phyloP scores from a whole-genome alignment of 176 grass and related monocot genomes.

The Ampelocalamus luodianensis region DNA sequence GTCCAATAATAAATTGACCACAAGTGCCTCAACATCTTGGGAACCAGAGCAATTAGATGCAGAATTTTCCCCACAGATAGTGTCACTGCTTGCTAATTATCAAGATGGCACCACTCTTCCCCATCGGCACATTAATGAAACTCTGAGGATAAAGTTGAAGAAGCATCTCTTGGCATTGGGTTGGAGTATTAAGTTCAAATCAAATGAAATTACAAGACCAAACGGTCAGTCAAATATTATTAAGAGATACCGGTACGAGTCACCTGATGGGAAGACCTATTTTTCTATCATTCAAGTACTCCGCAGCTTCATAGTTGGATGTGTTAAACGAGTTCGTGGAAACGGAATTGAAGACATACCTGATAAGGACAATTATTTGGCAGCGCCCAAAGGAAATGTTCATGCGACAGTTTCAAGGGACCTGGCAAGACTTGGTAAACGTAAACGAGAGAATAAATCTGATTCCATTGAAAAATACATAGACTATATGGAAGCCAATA shows the following conservation, averaged over 20 bases:
- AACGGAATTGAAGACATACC: slow-evolving; percentile 9
- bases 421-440: slow-evolving; percentile 29
- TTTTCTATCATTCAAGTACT: slow-evolving; percentile 54
- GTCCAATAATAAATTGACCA: slow-evolving; percentile 17
- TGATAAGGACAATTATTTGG: slow-evolving; percentile 20
- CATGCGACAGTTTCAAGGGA: not conserved
- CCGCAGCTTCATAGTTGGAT: slow-evolving; percentile 31
- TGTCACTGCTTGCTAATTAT: slow-evolving; percentile 46
- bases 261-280: slow-evolving; percentile 59
- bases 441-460: slow-evolving; percentile 38
- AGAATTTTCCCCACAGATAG: slow-evolving; percentile 50
- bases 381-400: slow-evolving; percentile 12
- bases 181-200: slow-evolving; percentile 65
- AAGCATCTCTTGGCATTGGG: slow-evolving; percentile 73
- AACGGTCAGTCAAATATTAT: slow-evolving; percentile 25
- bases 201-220: slow-evolving; percentile 14
- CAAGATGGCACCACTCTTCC: slow-evolving; percentile 22
- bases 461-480: slow-evolving; percentile 58
- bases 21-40: slow-evolving; percentile 43
- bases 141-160: slow-evolving; percentile 50
- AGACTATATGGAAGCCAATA: slow-evolving; percentile 45
- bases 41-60: slow-evolving; percentile 47
- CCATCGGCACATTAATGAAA: not conserved
- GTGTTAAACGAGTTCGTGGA: slow-evolving; percentile 31
- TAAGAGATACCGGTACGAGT: slow-evolving; percentile 51